Base-by-base conservation (phyloP, 345 rosid genomes). In the Clausena lansium region DNA sequence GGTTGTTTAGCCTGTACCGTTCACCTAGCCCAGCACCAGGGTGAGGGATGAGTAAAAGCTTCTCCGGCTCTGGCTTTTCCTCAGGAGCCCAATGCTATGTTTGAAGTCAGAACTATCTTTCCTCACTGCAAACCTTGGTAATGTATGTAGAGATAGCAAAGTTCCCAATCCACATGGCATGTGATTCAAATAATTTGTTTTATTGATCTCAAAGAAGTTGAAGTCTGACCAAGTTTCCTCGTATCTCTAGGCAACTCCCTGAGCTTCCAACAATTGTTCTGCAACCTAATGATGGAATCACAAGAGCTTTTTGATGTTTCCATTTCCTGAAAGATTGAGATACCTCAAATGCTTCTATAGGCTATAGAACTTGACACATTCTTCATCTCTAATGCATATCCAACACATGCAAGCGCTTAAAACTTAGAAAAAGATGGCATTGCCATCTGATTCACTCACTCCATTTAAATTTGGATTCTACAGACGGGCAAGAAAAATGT, bases 321-420 rank as follows among this genome's bases (percentile, higher is more conserved):
- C 2, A 50, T 61, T 71, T 9, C 11, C 6, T 3, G 70, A 67
- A 9, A 81, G 72, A 76, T 75, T 63, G 0, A 85, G 78, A 64
- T 70, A 77, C 54, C 77, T 77, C 28, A 78, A 61, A 73, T 75
- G 82, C 78, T 76, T 79, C 75, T 81, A 35, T 68, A 30, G 24
- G 68, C 59, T 9, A 77, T 67, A 4, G 52, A 54, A 27, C 6
- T 8, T 8, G 79, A 80, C 28, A 76, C 58, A 6, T 27, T 71
- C 70, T 15, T 78, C 45, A 33, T 24, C 13, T 6, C 67, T 68
- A 10, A 7, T 20, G 50, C 30, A 85, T 52, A 62, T 80, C 76
- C 41, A 80, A 17, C 22, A 36, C 58, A 5, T 59, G 68, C 74
- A 82, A 50, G 32, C 28, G 13, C 19, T 7, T 28, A 5, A n/a